Base-by-base conservation (phyloP, 768 basidiomycete genomes). In the Boletales sp. region DNA sequence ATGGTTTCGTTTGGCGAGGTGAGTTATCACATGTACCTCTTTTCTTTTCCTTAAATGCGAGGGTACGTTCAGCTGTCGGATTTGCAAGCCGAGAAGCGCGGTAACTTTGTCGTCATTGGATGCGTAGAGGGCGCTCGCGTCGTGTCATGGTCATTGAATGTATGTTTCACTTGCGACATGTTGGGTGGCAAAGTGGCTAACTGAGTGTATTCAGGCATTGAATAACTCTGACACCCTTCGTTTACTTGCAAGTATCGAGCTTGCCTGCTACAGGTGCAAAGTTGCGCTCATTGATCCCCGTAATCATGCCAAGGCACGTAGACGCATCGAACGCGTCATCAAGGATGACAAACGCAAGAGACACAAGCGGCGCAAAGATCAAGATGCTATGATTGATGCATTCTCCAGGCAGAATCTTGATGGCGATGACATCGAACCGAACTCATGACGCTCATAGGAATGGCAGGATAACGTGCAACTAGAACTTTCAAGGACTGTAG, bases 71-170 rank as follows among this genome's bases (percentile, higher is more conserved):
- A 87, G 85, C 62, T 73, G 19, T 81, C 80, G 50, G 84, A 90
- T 63, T 69, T 91, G 34, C 87, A 90, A 71, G 89, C 88, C 15
- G 90, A 92, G 69, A 88, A 87, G 69, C 80, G 90, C 55, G 90
- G 90, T 45, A 91, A 90, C 64, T 92, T 92, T 61, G 84, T 92
- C 18, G 87, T 92, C 24, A 79, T 92, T 47, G 84, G 86, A 38
- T 86, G 85, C 48, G 82, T 92, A 18, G 87, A 91, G 51, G 83
- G 81, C 18, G 64, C 74, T 36, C 80, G 78, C 37, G 89, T 92
- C 36, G 73, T 91, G 30, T 91, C 90, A 13, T 92, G 89, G 88
- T 91, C 90, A 29, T 65, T 91, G 51, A 90, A 91, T 61, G 89
- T 89, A 58, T 48, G 83, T 63, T 39, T 48, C 35, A 39, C 38